Evolutionary conservation across 202 grass and related monocot species (phyloP), one percentile per base, ranked within the genome.

Genomic region (Schoenoplectus triqueter): DNA sequence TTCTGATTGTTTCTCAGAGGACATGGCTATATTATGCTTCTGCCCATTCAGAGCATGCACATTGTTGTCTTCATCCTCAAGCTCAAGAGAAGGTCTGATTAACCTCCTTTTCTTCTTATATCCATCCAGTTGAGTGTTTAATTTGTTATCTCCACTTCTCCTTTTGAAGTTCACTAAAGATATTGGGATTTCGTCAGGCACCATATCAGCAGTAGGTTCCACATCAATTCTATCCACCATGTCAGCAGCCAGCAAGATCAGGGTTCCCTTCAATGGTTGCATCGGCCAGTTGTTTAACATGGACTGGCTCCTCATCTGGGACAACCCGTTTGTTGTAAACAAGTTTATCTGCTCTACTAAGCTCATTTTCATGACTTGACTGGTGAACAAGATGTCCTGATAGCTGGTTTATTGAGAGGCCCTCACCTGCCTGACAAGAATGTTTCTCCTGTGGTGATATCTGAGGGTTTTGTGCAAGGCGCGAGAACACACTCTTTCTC

Each of bases 21-120:
- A 78, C 19, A 78, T 40, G 50, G 4, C 56, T 31, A 31, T 31
- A 31, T 31, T 31, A 31, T 31, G 31, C 31, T 31, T 31, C 0
- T 31, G 31, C 31, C 14, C 67, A 11, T 45, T 70, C 14, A 70
- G 14, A 70, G 5, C 41, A 45, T 3, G 14, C 67, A 46, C 46
- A 70, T 48, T 45, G 82, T 73, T 83, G 69, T 57, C 73, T 80
- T 82, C 48, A 51, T 69, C 52, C 62, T 73, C 68, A 63, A 84
- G 81, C 66, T 45, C 90, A 13, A 94, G 87, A 63, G 78, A 72
- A 87, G 92, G 92, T 13, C 89, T 88, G 62, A 94, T 84, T 10
- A 94, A 88, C 88, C 89, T 94, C 91, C 86, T 94, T 92, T 88
- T 92, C 86, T 94, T 94, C 5, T 13, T 14, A 79, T 15, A 83